These are phyloP conservation scores for Cercospora berteroae DNA, from an alignment of 2,329 filamentous ascomycete genomes.

Conservation along the genomic window DNA sequence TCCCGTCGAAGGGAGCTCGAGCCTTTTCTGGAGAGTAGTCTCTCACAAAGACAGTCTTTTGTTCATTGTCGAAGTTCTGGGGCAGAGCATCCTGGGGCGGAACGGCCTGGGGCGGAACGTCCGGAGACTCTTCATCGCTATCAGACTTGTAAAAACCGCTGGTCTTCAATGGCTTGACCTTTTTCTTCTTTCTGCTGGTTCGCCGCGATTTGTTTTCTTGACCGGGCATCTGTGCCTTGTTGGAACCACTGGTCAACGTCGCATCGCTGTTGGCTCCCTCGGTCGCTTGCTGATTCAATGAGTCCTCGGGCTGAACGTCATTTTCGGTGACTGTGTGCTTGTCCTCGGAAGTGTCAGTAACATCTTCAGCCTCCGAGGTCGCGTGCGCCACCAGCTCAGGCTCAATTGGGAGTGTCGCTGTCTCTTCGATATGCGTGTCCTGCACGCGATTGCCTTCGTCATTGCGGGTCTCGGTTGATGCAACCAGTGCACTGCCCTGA, in stretches of 20 bases:
- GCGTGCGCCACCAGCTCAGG: neutral
- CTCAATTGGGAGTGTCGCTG: neutral
- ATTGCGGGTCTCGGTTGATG: neutral
- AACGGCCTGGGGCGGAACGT: too few relatives aligned
- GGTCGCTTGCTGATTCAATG: neutral
- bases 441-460: neutral
- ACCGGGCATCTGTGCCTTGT: too few relatives aligned
- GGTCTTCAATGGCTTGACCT: neutral
- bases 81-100: too few relatives aligned
- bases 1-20: too few relatives aligned
- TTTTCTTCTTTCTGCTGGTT: too few relatives aligned
- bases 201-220: neutral
- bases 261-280: neutral
- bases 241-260: neutral
- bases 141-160: neutral
- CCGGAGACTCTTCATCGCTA: neutral
- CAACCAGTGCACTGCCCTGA: neutral
- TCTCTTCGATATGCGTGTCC: neutral
- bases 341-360: neutral
- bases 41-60: too few relatives aligned
- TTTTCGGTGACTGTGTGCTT: neutral
- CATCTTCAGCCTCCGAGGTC: neutral
- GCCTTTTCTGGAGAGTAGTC: too few relatives aligned
- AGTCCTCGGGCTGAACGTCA: neutral
- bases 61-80: too few relatives aligned